Evolutionary conservation across 1,284 basidiomycete genomes (phyloP).

Genomic region (Ustilago loliicola): DNA sequence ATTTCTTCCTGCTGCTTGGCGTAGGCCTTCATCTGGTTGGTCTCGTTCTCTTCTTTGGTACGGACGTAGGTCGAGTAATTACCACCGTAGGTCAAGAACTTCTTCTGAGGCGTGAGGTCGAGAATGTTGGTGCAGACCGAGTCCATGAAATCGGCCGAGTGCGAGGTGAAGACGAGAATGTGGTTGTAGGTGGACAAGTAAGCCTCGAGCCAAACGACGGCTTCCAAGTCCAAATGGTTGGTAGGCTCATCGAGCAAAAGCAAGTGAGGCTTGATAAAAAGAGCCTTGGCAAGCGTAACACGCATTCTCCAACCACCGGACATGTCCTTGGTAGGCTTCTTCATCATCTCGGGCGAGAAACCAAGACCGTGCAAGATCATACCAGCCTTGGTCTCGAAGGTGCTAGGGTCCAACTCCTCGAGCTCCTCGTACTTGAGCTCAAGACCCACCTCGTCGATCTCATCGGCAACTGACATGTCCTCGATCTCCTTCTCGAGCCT

Average conservation of each 20-base stretch:
- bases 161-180: conserved; percentile 89
- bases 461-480: conserved; percentile 88
- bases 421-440: conserved; percentile 95
- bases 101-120: conserved; percentile 91
- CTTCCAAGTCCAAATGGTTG: conserved; percentile 93
- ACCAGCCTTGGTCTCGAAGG: conserved; percentile 95
- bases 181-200: conserved; percentile 98
- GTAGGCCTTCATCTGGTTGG: conserved; percentile 99
- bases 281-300: conserved; percentile 92
- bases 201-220: conserved; percentile 98
- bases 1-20: conserved; percentile 98
- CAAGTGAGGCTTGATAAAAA: conserved; percentile 96
- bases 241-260: conserved; percentile 81
- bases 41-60: conserved; percentile 96
- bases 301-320: conserved; percentile 99
- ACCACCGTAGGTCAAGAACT: conserved; percentile 87
- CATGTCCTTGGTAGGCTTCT: conserved; percentile 97
- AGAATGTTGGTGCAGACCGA: conserved; percentile 88
- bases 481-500: conserved; percentile 94
- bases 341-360: conserved; percentile 92
- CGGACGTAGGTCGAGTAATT: conserved; percentile 97
- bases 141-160: conserved; percentile 99
- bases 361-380: conserved; percentile 97
- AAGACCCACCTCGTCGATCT: conserved; percentile 87
- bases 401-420: conserved; percentile 94